Conservation (phyloP, 1,139 yeast species). For the Kurtzmaniella quercitrusa region DNA sequence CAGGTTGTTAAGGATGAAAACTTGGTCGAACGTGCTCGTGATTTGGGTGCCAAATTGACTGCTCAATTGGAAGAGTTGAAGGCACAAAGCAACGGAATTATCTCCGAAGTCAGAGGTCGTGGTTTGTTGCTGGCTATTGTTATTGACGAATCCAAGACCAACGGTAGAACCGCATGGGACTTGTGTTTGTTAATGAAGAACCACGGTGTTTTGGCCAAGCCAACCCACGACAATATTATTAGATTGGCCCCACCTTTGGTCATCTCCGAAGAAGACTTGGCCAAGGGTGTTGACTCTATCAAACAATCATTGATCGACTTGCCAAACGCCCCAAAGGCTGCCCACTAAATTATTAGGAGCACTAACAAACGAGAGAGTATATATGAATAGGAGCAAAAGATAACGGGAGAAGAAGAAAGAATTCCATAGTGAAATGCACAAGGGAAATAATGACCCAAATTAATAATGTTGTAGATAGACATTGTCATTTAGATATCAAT, state of each 20-base stretch:
- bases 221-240: conserved; percentile 93
- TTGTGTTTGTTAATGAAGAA: conserved; percentile 86
- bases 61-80: conserved; percentile 62
- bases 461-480: not conserved
- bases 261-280: conserved; percentile 80
- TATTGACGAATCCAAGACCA: conserved; percentile 77
- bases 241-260: conserved; percentile 96
- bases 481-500: not conserved
- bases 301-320: conserved; percentile 56
- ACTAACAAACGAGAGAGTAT: not conserved
- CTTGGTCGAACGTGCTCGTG: conserved; percentile 72
- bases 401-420: not conserved
- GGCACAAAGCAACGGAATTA: conserved; percentile 61
- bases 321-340: conserved; percentile 48
- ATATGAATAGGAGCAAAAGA: not conserved
- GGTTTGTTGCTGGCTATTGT: conserved; percentile 91
- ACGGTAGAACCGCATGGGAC: conserved; percentile 96
- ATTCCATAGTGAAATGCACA: conserved; percentile 1
- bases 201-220: conserved; percentile 89
- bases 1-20: conserved; percentile 86
- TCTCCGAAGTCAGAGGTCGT: conserved; percentile 87
- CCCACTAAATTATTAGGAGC: conserved; percentile 28
- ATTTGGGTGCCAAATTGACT: conserved; percentile 68
- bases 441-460: not conserved
- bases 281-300: conserved; percentile 76